phyloP scores from a whole-genome alignment of 257 asterid genomes.

The Nicotiana otophora region DNA sequence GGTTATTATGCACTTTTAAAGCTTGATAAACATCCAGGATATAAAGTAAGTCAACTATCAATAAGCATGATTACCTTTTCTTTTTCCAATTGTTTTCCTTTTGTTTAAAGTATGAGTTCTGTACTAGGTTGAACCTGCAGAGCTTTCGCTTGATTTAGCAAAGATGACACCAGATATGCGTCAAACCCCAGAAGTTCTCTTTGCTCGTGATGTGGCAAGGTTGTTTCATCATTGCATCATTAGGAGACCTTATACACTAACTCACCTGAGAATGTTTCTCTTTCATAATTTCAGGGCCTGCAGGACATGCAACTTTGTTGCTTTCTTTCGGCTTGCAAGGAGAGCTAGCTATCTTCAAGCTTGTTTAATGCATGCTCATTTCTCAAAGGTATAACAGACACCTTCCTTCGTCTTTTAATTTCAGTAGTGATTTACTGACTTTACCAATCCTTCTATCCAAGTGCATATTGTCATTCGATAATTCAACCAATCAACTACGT shows the following conservation, averaged over 20 bases:
- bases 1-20: conserved; percentile 98
- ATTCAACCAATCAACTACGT: background rate
- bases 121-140: conserved; percentile 99
- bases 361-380: conserved; percentile 98
- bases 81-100: conserved; percentile 21
- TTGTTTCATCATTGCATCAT: conserved; percentile 23
- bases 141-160: conserved; percentile 96
- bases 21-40: conserved; percentile 99
- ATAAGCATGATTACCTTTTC: conserved; percentile 23
- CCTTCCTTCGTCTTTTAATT: background rate
- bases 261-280: background rate
- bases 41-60: conserved; percentile 66
- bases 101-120: conserved; percentile 43
- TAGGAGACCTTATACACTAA: background rate
- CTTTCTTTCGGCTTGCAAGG: conserved; percentile 91
- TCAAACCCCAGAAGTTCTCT: conserved; percentile 78
- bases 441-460: background rate
- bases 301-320: conserved; percentile 83
- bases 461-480: background rate
- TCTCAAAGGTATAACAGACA: conserved; percentile 70
- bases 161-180: conserved; percentile 94
- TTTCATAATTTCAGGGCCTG: conserved; percentile 70
- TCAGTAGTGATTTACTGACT: background rate
- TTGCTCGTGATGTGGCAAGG: conserved; percentile 99
- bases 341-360: conserved; percentile 95